phyloP scores from a whole-genome alignment of 306 rosid species.

The Albizia julibrissin region DNA sequence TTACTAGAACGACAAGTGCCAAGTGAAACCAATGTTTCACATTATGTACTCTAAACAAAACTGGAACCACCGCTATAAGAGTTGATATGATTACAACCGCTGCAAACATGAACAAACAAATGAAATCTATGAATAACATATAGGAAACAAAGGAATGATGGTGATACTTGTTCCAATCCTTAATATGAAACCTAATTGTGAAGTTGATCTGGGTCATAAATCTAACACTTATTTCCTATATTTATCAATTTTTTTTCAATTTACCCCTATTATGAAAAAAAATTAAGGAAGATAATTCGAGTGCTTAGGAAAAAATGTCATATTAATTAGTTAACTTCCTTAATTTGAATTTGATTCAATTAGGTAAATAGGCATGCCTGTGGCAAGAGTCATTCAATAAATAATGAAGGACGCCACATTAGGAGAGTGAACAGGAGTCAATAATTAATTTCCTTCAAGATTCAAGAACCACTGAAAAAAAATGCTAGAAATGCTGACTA shows the following conservation, averaged over 20 bases:
- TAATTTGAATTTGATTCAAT: too few relatives aligned
- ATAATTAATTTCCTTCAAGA: background rate
- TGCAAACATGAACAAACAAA: constrained; percentile 40
- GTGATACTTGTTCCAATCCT: too few relatives aligned
- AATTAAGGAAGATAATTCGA: too few relatives aligned
- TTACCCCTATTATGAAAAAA: too few relatives aligned
- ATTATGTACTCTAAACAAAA: constrained; percentile 47
- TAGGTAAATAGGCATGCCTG: background rate
- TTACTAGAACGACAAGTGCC: constrained; percentile 83
- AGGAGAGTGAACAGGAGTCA: background rate
- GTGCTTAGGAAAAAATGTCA: too few relatives aligned
- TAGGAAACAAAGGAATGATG: background rate
- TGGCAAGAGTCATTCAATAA: background rate
- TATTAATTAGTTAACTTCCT: too few relatives aligned
- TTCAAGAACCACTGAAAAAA: constrained; percentile 6
- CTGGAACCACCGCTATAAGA: constrained; percentile 61
- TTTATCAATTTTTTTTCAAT: too few relatives aligned
- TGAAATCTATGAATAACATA: constrained; percentile 3
- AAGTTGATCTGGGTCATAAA: too few relatives aligned
- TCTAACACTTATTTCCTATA: too few relatives aligned
- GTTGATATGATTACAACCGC: constrained; percentile 64
- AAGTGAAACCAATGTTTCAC: constrained; percentile 74
- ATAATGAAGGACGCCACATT: background rate
- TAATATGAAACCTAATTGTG: too few relatives aligned
- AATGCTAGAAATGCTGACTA: constrained; percentile 9